These are phyloP conservation scores for Lactifluus subvellereus DNA, from an alignment of 768 basidiomycete genomes.

Conservation along the genomic window DNA sequence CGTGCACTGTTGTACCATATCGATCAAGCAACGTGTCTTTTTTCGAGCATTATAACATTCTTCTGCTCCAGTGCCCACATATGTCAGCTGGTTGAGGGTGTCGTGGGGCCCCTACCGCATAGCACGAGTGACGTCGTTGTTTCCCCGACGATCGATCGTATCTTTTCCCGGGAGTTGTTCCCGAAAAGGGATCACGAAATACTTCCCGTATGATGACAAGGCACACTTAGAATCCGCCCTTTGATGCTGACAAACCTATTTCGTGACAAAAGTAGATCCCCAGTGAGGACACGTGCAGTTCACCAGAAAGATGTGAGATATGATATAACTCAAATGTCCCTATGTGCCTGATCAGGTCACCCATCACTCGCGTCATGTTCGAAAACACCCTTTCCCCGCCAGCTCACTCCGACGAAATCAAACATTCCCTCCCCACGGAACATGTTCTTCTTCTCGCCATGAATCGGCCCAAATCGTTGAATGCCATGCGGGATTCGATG, in stretches of 20 bases:
- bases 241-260: no score
- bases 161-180: neutral
- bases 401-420: constrained; percentile 34
- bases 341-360: constrained; percentile 1
- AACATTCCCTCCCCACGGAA: constrained; percentile 39
- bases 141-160: constrained; percentile 12
- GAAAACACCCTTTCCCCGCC: constrained; percentile 22
- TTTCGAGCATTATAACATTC: neutral
- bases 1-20: constrained; percentile 17
- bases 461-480: constrained; percentile 66
- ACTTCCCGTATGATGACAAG: neutral
- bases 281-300: neutral
- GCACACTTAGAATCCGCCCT: no score
- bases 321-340: neutral
- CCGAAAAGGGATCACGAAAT: neutral
- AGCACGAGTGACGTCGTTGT: constrained; percentile 14
- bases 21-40: constrained; percentile 11
- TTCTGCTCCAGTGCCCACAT: neutral
- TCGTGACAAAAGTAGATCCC: no score
- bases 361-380: neutral
- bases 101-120: neutral
- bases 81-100: neutral
- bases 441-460: constrained; percentile 52
- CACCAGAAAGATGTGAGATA: neutral
- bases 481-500: constrained; percentile 67